Base-by-base conservation (phyloP, 306 rosid genomes). In the Quercus alba region DNA sequence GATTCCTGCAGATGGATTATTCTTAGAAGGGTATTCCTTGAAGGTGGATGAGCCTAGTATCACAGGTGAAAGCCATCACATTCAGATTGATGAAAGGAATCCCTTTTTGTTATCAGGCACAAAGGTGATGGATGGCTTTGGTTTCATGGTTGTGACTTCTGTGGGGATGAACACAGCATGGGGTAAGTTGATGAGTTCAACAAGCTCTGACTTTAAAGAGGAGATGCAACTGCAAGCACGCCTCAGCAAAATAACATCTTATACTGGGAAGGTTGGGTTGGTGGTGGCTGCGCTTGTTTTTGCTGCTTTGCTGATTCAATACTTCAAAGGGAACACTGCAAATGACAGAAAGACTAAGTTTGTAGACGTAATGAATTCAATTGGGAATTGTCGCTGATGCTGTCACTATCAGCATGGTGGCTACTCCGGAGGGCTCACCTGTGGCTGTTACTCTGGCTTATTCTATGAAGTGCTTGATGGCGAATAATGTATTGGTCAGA, bases 381-480 rank as follows among this genome's bases (percentile, higher is more conserved):
- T 74, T 73, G 6, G 74, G 28, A 12, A 80, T 74, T 35, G 68
- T 80, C 56, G 68, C 79, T 13, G 78, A 52, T 0, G 79, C 78
- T 5, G 78, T 80, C n/a, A 74, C 83, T 1, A 80, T 80, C 15
- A 66, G 74, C 4, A 78, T 80, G 31, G 83, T 74, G 51, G 78
- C 83, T 6, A 80, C 63, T 31, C 83, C 83, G 1, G 83, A 80
- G 73, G 83, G 83, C 38, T 67, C 75, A 59, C 83, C 79, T 64
- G 23, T 80, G 0, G 83, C 80, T 51, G 76, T 75, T 58, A 81
- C 76, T 75, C 70, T 81, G 23, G 80, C 84, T 57, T 81, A 28
- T 54, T 81, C 76, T 25, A 81, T 81, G 84, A 75, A 75, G 75
- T 46, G 62, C n/a, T 68, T 81, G 80, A 81, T 68, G 84, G 70